Conservation (phyloP, 2,329 filamentous ascomycete genomes). For the Metarhizium robertsii region DNA sequence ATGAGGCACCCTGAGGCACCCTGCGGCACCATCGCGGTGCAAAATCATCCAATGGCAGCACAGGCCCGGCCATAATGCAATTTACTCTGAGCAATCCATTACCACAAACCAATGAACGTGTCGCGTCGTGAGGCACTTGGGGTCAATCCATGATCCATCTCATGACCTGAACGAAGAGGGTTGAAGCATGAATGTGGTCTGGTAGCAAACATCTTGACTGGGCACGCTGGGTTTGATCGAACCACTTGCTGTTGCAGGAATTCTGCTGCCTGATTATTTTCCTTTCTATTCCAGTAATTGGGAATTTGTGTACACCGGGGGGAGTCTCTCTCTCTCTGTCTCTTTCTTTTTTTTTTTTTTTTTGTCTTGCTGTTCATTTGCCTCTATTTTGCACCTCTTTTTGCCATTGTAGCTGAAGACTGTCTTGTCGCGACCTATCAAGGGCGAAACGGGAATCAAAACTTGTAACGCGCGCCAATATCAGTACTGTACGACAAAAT, state of each 20-base stretch:
- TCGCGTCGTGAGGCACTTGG: conserved; percentile 1
- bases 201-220: background rate
- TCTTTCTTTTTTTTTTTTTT: too few relatives aligned
- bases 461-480: background rate
- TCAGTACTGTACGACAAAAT: background rate
- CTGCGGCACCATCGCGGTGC: conserved; percentile 5
- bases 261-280: background rate
- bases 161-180: background rate
- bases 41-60: conserved; percentile 5
- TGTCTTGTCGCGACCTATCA: too few relatives aligned
- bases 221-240: background rate
- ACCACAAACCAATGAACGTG: background rate
- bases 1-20: conserved; percentile 12
- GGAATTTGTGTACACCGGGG: too few relatives aligned
- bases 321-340: too few relatives aligned
- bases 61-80: background rate
- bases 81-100: conserved; percentile 1
- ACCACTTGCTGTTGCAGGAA: background rate
- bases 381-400: too few relatives aligned
- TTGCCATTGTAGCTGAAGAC: too few relatives aligned
- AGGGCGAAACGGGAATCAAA: too few relatives aligned
- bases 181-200: background rate
- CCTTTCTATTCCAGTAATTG: background rate
- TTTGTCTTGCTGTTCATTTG: too few relatives aligned
- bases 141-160: background rate